A percentile compares a stretch with the other conserved stretches of the same genome.
Evolutionary conservation across 2,329 filamentous ascomycete genomes (phyloP).

Genomic region (Epichloe brachyelytri): DNA sequence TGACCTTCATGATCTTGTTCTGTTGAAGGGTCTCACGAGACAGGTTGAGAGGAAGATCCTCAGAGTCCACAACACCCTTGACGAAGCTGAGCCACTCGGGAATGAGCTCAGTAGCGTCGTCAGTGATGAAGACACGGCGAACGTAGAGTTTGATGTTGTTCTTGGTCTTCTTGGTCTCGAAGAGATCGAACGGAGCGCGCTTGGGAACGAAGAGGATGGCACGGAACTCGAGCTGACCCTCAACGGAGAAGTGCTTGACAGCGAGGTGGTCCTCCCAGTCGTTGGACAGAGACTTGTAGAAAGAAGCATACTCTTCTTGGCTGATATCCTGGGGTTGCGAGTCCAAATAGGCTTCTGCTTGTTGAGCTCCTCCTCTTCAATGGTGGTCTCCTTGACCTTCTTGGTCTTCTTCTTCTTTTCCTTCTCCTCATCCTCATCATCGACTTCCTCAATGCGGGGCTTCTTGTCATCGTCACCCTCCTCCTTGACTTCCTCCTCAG

Average conservation of each 20-base stretch:
- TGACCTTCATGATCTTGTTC: slow-evolving; percentile 99
- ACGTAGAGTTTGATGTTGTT: slow-evolving; percentile 99
- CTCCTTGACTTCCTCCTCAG: slow-evolving; percentile 49
- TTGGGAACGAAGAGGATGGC: slow-evolving; percentile 99
- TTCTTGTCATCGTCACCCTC: slow-evolving; percentile 84
- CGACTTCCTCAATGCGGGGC: slow-evolving; percentile 87
- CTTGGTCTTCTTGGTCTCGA: slow-evolving; percentile 99
- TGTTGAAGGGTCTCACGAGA: slow-evolving; percentile 99
- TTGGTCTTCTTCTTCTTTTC: slow-evolving; percentile 97
- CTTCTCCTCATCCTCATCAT: slow-evolving; percentile 71
- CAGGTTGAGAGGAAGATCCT: slow-evolving; percentile 98
- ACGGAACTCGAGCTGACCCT: slow-evolving; percentile 99
- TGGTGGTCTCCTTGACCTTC: slow-evolving; percentile 97
- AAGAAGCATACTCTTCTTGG: slow-evolving; percentile 92
- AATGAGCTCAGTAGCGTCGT: slow-evolving; percentile 97
- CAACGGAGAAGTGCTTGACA: slow-evolving; percentile 99
- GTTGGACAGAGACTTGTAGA: slow-evolving; percentile 99
- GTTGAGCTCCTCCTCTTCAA: slow-evolving; percentile 99
- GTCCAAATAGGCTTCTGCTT: slow-evolving; percentile 99
- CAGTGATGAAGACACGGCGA: slow-evolving; percentile 99
- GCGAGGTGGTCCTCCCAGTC: slow-evolving; percentile 99
- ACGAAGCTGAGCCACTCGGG: slow-evolving; percentile 98
- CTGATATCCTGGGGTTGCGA: slow-evolving; percentile 88
- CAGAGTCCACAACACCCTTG: slow-evolving; percentile 99
- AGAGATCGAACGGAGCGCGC: slow-evolving; percentile 98